Evolutionary conservation across 176 grass and related monocot genomes (phyloP).

Genomic region (Triticum dicoccoides): DNA sequence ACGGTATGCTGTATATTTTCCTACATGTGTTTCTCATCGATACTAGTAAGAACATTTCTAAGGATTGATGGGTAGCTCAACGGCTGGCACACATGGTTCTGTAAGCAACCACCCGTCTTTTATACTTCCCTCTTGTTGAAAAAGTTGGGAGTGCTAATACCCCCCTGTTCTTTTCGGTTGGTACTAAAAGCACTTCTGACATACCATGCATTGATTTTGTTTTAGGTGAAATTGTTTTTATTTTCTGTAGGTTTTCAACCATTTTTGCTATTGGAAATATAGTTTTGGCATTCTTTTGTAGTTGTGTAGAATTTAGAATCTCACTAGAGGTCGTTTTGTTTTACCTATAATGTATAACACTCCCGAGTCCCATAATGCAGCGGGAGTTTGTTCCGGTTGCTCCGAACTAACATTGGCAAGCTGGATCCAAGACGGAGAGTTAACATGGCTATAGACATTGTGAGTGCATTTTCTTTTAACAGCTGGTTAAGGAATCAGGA

Average conservation of each 20-base stretch:
- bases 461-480: slow-evolving; percentile 47
- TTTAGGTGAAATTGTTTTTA: not conserved
- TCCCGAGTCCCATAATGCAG: slow-evolving; percentile 34
- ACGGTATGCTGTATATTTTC: slow-evolving; percentile 44
- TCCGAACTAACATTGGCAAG: slow-evolving; percentile 66
- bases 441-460: slow-evolving; percentile 90
- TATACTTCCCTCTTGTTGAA: not conserved
- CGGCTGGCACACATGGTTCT: not conserved
- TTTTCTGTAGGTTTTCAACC: not conserved
- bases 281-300: not conserved
- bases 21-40: not conserved
- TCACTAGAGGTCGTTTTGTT: not conserved
- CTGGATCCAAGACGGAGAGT: slow-evolving; percentile 69
- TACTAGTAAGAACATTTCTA: not conserved
- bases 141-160: not conserved
- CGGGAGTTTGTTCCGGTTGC: slow-evolving; percentile 86
- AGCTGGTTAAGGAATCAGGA: not conserved
- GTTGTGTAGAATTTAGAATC: not conserved
- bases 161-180: not conserved
- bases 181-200: not conserved
- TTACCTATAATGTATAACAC: not conserved
- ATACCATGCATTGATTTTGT: not conserved
- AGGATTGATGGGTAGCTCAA: not conserved
- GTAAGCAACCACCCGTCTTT: not conserved
- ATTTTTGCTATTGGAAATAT: not conserved